Base-by-base conservation (phyloP, 306 rosid species). In the Corylus avellana region DNA sequence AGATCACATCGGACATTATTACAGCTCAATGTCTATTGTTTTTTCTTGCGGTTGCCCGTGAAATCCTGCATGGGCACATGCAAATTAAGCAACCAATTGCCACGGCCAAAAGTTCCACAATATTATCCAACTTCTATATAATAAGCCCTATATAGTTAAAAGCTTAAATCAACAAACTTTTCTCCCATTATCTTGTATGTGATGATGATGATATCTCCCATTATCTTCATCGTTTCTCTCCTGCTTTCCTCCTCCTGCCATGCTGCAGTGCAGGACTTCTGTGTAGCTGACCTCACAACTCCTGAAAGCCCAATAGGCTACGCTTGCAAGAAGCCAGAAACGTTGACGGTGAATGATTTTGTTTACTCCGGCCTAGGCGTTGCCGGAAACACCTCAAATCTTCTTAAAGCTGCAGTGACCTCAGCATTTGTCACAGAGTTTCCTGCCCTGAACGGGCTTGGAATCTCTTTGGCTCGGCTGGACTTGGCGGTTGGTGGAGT, bases 361-460 rank as follows among this genome's bases (percentile, higher is more conserved):
- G 94, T 71, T 9, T 90, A 46, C 90, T 69, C 82, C 0, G 92
- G 92, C 70, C 91, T 93, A 4, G 89, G 83, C 17, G 7, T 12
- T 6, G 53, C 89, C 1, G 99, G 96, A 0, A 95, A 93, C 89
- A 95, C 98, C 79, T 18, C 96, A 17, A 95, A 91, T 80, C 82
- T 93, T 29, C 88, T 95, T 71, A 92, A 93, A 72, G 98, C 94
- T 0, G 91, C 96, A 0, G 96, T 95, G 27, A 76, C 93, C 0
- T 87, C 96, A 0, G 97, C 96, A 27, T 91, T 90, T 55, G 88
- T 77, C 8, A 79, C 85, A 0, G 96, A 91, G 12, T 88, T 90
- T 5, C 90, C 97, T 0, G 98, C 93, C 3, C 71, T 91, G 18
- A 95, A 92, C 12, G 96, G 99, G 73, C 96, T 91, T 0, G 99